phyloP scores from a whole-genome alignment of 1,284 basidiomycete genomes.

The Coriolopsis trogii region DNA sequence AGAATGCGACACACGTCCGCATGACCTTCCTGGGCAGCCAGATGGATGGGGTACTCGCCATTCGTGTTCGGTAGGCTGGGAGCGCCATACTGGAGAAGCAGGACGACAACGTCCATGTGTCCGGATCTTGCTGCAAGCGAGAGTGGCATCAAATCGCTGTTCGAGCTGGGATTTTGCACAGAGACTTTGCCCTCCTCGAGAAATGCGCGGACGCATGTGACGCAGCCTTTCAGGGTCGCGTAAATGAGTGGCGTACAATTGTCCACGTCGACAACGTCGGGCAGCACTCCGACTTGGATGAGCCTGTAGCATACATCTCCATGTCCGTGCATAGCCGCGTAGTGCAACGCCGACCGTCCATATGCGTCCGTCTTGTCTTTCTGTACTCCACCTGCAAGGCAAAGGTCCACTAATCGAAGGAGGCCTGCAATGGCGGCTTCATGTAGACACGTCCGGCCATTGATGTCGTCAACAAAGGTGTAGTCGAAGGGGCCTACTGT shows the following conservation, averaged over 20 bases:
- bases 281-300: slow-evolving; percentile 67
- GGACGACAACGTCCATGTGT: slow-evolving; percentile 80
- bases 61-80: slow-evolving; percentile 87
- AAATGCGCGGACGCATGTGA: slow-evolving; percentile 80
- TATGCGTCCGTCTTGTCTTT: slow-evolving; percentile 83
- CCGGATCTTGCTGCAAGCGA: slow-evolving; percentile 92
- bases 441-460: slow-evolving; percentile 94
- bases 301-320: slow-evolving; percentile 77
- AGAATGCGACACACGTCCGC: slow-evolving; percentile 82
- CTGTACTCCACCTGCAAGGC: slow-evolving; percentile 74
- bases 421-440: slow-evolving; percentile 89
- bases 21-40: slow-evolving; percentile 97
- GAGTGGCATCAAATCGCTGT: slow-evolving; percentile 83
- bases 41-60: slow-evolving; percentile 94
- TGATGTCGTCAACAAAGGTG: slow-evolving; percentile 95
- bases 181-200: slow-evolving; percentile 68
- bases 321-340: slow-evolving; percentile 94
- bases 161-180: slow-evolving; percentile 56
- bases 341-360: slow-evolving; percentile 92
- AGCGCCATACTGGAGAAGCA: slow-evolving; percentile 81
- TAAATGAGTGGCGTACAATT: slow-evolving; percentile 95
- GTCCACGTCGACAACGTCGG: slow-evolving; percentile 85
- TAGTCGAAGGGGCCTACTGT: slow-evolving; percentile 82
- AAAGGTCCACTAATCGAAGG: slow-evolving; percentile 80
- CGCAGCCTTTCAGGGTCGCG: slow-evolving; percentile 86